Evolutionary conservation across 768 basidiomycete species (phyloP), one percentile per base, ranked within the genome.

Genomic region (Pulveroboletus sp.): DNA sequence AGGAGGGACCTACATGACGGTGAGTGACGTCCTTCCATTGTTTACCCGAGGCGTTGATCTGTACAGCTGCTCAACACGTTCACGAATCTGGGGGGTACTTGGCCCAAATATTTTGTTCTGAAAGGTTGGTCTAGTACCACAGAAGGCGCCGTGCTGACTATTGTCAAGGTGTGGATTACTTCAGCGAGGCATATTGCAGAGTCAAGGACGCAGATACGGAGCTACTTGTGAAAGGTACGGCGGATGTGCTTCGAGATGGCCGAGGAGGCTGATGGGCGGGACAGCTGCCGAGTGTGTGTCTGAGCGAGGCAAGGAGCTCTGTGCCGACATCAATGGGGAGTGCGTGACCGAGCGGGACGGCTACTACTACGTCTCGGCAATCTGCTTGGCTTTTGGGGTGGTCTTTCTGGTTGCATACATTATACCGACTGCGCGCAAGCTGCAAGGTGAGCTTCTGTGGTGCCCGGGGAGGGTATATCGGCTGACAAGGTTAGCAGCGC

Each of bases 1-100:
- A 46, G 96, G 96, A 27, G 96, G 96, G 44, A 99, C 96, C 0
- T 99, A 99, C 69, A 99, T 99, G 96, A 99, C 96, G 11, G 94
- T 93, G 83, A 71, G 28, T 41, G 31, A 26, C 28, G 21, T 17
- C n/a, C 46, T 54, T 14, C 38, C 14, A 21, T n/a, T 32, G 37
- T 43, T 39, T 47, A 30, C 15, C 30, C 28, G 40, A 26, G 55
- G 41, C 18, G 57, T 41, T 59, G 47, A 47, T 38, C 15, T 18
- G 41, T 39, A 14, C 59, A 97, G 92, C 74, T 99, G 11, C 71
- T 99, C 38, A 97, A 97, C 67, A 99, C 96, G 14, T 92, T 96
- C 59, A 82, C 86, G 15, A 99, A 99, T 66, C 80, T 99, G 58
- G 96, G 96, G 38, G 96, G 96, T 18, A 99, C 96, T 4, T 98